A percentile compares a stretch with the other conserved stretches of the same genome.
These are phyloP conservation scores for Mimosa bimucronata DNA, from an alignment of 306 rosid genomes.

Conservation along the genomic window DNA sequence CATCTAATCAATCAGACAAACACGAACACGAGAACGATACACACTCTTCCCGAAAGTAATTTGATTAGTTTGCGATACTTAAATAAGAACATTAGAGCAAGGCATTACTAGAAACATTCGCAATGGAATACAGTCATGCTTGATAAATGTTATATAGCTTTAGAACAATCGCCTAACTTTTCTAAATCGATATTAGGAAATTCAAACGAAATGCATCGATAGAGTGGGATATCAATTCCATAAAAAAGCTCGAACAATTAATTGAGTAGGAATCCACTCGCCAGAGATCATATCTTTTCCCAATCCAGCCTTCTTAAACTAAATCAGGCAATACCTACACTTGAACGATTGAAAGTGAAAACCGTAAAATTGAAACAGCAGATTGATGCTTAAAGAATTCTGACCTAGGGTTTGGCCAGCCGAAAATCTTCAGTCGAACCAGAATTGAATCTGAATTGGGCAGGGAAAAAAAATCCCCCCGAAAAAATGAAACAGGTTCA, in stretches of 20 bases:
- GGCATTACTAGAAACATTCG: conserved; percentile 29
- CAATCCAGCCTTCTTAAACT: neutral
- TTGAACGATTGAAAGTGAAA: neutral
- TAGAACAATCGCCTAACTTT: neutral
- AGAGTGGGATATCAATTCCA: conserved; percentile 24
- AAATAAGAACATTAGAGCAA: conserved; percentile 24
- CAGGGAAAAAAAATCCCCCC: conserved; percentile 13
- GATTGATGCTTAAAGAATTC: conserved; percentile 15
- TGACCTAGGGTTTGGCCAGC: conserved; percentile 61
- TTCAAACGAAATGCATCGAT: conserved; percentile 16
- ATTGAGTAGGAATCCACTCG: conserved; percentile 10
- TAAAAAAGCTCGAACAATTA: conserved; percentile 31
- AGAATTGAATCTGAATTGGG: conserved; percentile 55
- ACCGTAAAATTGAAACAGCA: conserved; percentile 9
- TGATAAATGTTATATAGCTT: neutral
- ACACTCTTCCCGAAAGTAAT: conserved; percentile 29
- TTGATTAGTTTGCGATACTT: conserved; percentile 19
- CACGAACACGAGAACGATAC: conserved; percentile 34
- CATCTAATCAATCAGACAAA: conserved; percentile 32
- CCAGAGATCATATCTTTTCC: neutral
- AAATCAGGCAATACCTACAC: neutral
- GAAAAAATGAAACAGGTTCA: conserved; percentile 48
- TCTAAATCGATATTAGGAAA: conserved; percentile 8
- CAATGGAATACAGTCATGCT: neutral
- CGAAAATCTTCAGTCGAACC: conserved; percentile 31